phyloP scores from a whole-genome alignment of 1,139 yeast species.

The Geotrichum bryndzae region DNA sequence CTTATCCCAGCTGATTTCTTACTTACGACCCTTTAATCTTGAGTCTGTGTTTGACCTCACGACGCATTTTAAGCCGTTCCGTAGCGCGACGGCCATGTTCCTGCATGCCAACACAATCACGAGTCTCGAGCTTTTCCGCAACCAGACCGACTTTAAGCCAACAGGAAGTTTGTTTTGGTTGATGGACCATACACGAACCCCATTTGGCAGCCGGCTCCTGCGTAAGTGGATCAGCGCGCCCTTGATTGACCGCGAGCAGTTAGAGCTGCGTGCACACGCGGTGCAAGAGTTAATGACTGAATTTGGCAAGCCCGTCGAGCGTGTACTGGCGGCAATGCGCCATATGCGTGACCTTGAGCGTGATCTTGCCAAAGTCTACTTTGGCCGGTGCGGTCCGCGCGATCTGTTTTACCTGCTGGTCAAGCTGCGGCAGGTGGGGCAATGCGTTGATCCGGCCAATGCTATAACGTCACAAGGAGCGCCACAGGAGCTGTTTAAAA shows the following conservation, averaged over 20 bases:
- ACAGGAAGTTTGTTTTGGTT: slow-evolving; percentile 74
- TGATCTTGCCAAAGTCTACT: slow-evolving; percentile 61
- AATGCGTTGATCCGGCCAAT: neutral
- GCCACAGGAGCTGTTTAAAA: slow-evolving; percentile 20
- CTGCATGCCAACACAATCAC: slow-evolving; percentile 62
- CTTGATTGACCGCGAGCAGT: slow-evolving; percentile 46
- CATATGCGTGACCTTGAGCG: slow-evolving; percentile 62
- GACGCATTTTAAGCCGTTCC: slow-evolving; percentile 49
- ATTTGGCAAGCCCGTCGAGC: slow-evolving; percentile 40
- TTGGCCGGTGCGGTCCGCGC: slow-evolving; percentile 52
- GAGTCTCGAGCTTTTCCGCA: slow-evolving; percentile 67
- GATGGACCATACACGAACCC: slow-evolving; percentile 71
- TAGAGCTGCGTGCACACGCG: slow-evolving; percentile 58
- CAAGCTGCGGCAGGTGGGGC: slow-evolving; percentile 25
- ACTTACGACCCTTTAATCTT: slow-evolving; percentile 59
- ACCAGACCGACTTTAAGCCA: slow-evolving; percentile 49
- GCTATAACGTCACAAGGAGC: neutral
- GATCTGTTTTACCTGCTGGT: slow-evolving; percentile 60
- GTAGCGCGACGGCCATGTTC: slow-evolving; percentile 52
- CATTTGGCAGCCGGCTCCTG: slow-evolving; percentile 64
- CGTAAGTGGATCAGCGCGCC: slow-evolving; percentile 74
- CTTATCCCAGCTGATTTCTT: slow-evolving; percentile 44
- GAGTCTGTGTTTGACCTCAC: slow-evolving; percentile 50
- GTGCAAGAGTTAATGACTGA: slow-evolving; percentile 49
- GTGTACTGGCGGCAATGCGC: slow-evolving; percentile 43